Conservation (phyloP, 768 basidiomycete species). For the Boletus pseudopeckii region DNA sequence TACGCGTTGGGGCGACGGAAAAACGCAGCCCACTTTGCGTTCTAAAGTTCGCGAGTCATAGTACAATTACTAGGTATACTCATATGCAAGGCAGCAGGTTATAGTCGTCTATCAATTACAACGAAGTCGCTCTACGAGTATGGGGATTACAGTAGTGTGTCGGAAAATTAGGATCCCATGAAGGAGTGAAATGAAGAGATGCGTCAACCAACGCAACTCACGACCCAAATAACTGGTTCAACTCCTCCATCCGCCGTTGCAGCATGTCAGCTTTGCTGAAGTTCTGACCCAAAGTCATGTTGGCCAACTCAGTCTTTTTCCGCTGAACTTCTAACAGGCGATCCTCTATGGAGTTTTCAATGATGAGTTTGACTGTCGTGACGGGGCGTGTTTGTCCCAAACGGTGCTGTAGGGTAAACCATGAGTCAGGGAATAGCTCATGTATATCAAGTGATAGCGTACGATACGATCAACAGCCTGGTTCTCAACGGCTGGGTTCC, state of each 20-base stretch:
- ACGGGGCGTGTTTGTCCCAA: constrained; percentile 93
- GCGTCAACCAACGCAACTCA: constrained; percentile 28
- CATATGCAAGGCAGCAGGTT: neutral
- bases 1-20: constrained; percentile 74
- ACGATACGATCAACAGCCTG: constrained; percentile 98
- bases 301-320: constrained; percentile 92
- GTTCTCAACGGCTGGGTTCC: constrained; percentile 97
- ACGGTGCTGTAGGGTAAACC: constrained; percentile 63
- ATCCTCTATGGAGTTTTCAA: constrained; percentile 91
- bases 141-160: constrained; percentile 29
- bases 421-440: neutral
- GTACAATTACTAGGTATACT: neutral
- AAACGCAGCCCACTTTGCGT: constrained; percentile 71
- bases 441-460: constrained; percentile 31
- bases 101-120: constrained; percentile 32
- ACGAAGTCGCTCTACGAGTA: constrained; percentile 27
- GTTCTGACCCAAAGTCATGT: constrained; percentile 86
- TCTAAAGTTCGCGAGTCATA: constrained; percentile 38
- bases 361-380: constrained; percentile 88
- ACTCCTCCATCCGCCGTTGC: constrained; percentile 84
- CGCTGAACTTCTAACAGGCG: constrained; percentile 89
- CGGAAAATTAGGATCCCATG: constrained; percentile 19
- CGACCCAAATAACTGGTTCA: constrained; percentile 67
- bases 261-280: constrained; percentile 86
- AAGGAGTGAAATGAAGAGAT: constrained; percentile 16